Evolutionary conservation across 2,329 filamentous ascomycete species (phyloP).

Genomic region (Cryphonectria parasitica): DNA sequence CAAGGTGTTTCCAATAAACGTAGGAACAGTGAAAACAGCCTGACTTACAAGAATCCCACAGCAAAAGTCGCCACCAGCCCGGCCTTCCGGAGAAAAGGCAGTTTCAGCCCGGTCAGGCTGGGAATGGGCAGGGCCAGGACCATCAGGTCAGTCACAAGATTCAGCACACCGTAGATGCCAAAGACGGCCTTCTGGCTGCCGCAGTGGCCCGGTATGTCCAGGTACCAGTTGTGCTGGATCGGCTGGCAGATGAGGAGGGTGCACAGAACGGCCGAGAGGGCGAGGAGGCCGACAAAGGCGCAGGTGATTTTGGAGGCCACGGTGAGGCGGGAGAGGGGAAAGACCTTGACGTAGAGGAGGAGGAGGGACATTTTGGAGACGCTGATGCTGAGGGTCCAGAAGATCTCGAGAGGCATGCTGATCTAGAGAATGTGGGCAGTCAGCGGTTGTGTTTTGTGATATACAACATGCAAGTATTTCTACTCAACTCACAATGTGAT

Average conservation of each 20-base stretch:
- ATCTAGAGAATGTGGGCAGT: constrained; percentile 3
- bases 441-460: not conserved
- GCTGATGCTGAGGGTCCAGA: constrained; percentile 25
- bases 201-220: constrained; percentile 27
- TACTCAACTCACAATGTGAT: constrained; percentile 15
- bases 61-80: constrained; percentile 20
- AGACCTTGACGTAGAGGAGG: constrained; percentile 25
- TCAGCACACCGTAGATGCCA: constrained; percentile 24
- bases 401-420: constrained; percentile 20
- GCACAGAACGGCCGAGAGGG: constrained; percentile 31
- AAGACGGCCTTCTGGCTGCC: constrained; percentile 31
- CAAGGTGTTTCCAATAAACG: not conserved
- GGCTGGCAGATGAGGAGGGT: constrained; percentile 29
- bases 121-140: constrained; percentile 21
- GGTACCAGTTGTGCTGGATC: constrained; percentile 38
- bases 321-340: constrained; percentile 17
- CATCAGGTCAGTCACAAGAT: constrained; percentile 22
- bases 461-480: not conserved
- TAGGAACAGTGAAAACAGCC: not conserved
- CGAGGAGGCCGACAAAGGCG: constrained; percentile 29
- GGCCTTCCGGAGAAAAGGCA: constrained; percentile 14
- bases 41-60: constrained; percentile 19
- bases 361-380: constrained; percentile 23
- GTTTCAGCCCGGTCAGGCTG: constrained; percentile 18
- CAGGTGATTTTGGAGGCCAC: constrained; percentile 28